A percentile compares a stretch with the other conserved stretches of the same genome.
These are phyloP conservation scores for Aspergillus sclerotioniger DNA, from an alignment of 495 filamentous ascomycete species.

Conservation along the genomic window DNA sequence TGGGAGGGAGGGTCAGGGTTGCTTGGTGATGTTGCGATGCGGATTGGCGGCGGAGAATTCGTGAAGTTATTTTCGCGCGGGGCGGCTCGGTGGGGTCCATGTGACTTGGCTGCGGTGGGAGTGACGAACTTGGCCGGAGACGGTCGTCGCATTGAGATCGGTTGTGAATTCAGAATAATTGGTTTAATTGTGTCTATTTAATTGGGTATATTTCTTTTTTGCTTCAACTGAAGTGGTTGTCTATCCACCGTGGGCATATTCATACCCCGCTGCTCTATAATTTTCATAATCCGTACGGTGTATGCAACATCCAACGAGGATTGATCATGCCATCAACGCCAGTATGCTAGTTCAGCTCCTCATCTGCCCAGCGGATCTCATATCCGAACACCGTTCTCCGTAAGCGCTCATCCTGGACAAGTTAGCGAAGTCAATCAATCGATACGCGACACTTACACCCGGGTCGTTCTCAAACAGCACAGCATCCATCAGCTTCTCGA, in stretches of 20 bases:
- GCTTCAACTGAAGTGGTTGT: neutral
- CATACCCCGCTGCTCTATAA: neutral
- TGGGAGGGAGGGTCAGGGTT: neutral
- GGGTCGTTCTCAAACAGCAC: slow-evolving; percentile 87
- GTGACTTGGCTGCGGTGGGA: slow-evolving; percentile 2
- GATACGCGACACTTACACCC: slow-evolving; percentile 53
- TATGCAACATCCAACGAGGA: neutral
- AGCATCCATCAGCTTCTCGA: slow-evolving; percentile 76
- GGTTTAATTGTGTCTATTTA: neutral
- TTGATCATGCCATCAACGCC: slow-evolving; percentile 1
- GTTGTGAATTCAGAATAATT: neutral
- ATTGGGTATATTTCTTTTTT: neutral
- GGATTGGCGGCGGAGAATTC: neutral
- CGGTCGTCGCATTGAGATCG: neutral
- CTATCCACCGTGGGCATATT: neutral
- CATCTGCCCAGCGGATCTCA: slow-evolving; percentile 50
- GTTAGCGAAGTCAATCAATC: slow-evolving; percentile 14
- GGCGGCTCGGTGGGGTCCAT: slow-evolving; percentile 3
- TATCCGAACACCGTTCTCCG: slow-evolving; percentile 81
- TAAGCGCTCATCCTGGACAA: slow-evolving; percentile 60
- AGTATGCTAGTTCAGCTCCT: slow-evolving; percentile 28
- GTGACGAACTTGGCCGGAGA: neutral
- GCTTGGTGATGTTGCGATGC: neutral
- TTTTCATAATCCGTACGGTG: neutral
- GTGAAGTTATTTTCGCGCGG: slow-evolving; percentile 8